Evolutionary conservation across 176 grass and related monocot genomes (phyloP).

Genomic region (Eragrostis curvula): DNA sequence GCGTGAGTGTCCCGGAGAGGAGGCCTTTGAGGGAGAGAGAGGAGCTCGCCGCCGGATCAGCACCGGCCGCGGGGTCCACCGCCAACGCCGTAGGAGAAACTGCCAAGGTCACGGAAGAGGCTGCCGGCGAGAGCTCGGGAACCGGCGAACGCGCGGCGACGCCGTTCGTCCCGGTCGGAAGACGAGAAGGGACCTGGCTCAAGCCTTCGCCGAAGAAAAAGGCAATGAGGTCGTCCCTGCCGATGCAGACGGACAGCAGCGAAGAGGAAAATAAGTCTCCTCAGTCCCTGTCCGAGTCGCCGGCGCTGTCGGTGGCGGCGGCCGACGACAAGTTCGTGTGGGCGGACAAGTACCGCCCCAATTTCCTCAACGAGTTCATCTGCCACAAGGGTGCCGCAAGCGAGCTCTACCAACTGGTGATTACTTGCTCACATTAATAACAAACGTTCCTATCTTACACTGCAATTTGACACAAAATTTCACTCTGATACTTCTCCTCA

Average conservation of each 20-base stretch:
- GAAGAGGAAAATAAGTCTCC: neutral
- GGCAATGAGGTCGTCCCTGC: neutral
- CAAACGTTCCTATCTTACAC: neutral
- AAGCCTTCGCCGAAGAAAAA: slow-evolving; percentile 12
- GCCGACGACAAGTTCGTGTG: slow-evolving; percentile 52
- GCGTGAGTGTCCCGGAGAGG: slow-evolving; percentile 25
- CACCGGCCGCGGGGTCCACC: slow-evolving; percentile 16
- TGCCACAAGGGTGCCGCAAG: slow-evolving; percentile 51
- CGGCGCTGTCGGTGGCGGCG: neutral
- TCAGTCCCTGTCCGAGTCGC: neutral
- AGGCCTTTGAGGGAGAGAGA: slow-evolving; percentile 74
- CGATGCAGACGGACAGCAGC: slow-evolving; percentile 11
- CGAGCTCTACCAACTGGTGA: slow-evolving; percentile 54
- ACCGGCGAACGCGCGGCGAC: slow-evolving; percentile 15
- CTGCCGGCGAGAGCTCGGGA: too few relatives aligned
- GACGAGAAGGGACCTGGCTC: slow-evolving; percentile 32
- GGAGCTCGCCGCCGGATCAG: neutral
- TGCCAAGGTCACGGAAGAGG: too few relatives aligned
- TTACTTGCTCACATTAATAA: neutral
- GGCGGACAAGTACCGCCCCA: slow-evolving; percentile 67
- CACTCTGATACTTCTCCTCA: neutral
- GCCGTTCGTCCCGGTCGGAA: neutral
- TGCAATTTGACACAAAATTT: neutral
- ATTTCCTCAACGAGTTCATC: slow-evolving; percentile 57
- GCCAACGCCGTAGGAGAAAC: neutral